phyloP scores from a whole-genome alignment of 2,329 filamentous ascomycete species.

The Cryoendolithus antarcticus region DNA sequence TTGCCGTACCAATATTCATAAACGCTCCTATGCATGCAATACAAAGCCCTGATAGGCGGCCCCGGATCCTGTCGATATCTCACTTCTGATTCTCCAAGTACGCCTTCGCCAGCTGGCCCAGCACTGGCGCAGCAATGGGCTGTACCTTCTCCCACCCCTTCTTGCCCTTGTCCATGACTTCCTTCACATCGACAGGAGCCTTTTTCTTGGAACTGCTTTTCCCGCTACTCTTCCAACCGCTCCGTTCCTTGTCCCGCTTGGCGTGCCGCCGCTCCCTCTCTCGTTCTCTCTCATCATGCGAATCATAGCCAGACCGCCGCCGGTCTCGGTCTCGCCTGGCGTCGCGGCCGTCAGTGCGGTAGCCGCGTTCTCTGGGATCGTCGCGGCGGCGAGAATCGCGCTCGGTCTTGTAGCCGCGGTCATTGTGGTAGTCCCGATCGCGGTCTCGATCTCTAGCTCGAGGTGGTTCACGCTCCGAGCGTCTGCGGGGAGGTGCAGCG shows the following conservation, averaged over 20 bases:
- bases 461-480: conserved; percentile 1
- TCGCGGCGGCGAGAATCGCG: conserved; percentile 1
- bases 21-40: too few species aligned
- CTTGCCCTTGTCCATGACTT: conserved; percentile 7
- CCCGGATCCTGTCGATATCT: too few species aligned
- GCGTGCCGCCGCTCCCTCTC: conserved; percentile 3
- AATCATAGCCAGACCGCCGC: background rate
- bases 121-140: conserved; percentile 6
- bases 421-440: conserved; percentile 3
- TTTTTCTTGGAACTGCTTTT: conserved; percentile 1
- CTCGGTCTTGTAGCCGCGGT: conserved; percentile 5
- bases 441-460: conserved; percentile 1
- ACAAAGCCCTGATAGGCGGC: too few species aligned
- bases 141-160: conserved; percentile 6
- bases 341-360: conserved; percentile 6
- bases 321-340: conserved; percentile 5
- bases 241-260: conserved; percentile 5
- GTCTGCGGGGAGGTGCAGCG: background rate
- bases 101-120: conserved; percentile 5
- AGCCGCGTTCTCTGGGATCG: conserved; percentile 3
- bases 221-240: background rate
- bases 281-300: conserved; percentile 1
- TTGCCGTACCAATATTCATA: too few species aligned
- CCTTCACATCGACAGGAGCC: conserved; percentile 3
- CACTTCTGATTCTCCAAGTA: conserved; percentile 4